A percentile compares a stretch with the other conserved stretches of the same genome.
Evolutionary conservation across 441 rosid species (phyloP).

Genomic region (Pelargonium exstipulatum): DNA sequence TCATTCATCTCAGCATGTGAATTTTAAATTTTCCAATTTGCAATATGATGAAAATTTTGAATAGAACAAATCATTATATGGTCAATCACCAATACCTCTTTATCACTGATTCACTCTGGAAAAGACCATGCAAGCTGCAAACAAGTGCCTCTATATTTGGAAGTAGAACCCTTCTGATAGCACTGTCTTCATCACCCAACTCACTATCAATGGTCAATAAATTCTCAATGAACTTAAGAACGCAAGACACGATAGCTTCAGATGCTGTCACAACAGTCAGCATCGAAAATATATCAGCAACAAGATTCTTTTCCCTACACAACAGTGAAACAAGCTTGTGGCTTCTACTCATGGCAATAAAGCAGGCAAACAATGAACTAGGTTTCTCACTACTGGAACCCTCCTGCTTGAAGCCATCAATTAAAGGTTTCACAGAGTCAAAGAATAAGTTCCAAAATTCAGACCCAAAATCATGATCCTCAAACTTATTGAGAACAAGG

Average conservation of each 20-base stretch:
- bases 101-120: constrained; percentile 41
- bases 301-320: constrained; percentile 58
- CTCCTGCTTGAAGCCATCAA: constrained; percentile 75
- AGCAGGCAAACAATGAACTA: constrained; percentile 83
- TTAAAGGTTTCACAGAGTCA: constrained; percentile 59
- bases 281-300: constrained; percentile 79
- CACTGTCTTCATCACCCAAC: constrained; percentile 42
- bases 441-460: constrained; percentile 91
- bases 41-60: background rate
- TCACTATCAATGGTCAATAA: constrained; percentile 66
- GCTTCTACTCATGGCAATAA: constrained; percentile 89
- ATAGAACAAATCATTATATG: constrained; percentile 5
- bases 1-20: no score
- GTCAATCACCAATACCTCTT: constrained; percentile 53
- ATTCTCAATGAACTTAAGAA: constrained; percentile 74
- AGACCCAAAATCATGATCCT: constrained; percentile 63
- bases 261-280: constrained; percentile 65
- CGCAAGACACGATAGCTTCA: constrained; percentile 62
- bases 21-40: background rate
- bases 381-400: constrained; percentile 96
- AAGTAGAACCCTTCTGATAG: constrained; percentile 41
- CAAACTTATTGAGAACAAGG: constrained; percentile 68
- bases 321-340: constrained; percentile 50
- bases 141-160: constrained; percentile 58
- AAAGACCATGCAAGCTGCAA: constrained; percentile 63